Base-by-base conservation (phyloP, 1,139 yeast genomes). In the Wickerhamomyces sp. region DNA sequence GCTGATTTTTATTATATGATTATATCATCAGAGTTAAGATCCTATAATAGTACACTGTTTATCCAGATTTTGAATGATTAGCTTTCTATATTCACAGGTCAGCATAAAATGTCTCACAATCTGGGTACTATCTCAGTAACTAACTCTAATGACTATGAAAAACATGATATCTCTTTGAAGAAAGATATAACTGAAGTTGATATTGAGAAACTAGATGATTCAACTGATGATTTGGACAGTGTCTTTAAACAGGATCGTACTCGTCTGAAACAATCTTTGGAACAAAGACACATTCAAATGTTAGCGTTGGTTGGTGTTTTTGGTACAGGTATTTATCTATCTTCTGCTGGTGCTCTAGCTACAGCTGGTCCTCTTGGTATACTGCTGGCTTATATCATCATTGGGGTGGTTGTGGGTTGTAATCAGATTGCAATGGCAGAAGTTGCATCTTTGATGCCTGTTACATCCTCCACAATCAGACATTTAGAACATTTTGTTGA, bases 291-390 rank as follows among this genome's bases (percentile, higher is more conserved):
- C 55, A 74, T 81, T 51, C 71, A 81, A 40, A 81, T 83, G 90
- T 81, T 87, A 47, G 86, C 94, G 26, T 71, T 87, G 38, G 95
- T 92, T 20, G 86, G 92, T 19, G 80, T 88, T 42, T 80, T 86
- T 37, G 95, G 95, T 61, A 79, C 86, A 3, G 90, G 90, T 33
- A 61, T 82, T 35, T 69, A 77, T 42, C 78, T 87, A 31, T 94
- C 95, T 37, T 73, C 83, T 20, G 95, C 92, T 29, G 65, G 70
- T 15, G 76, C 87, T 0, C 66, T 86, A 48, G 58, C 67, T 32
- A 65, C 72, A 22, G 92, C 92, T 31, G 95, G 96, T 10, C 94
- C 94, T 1, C 90, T 83, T 4, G 81, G 85, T 36, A 63, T 85
- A 28, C 59, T 85, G 26, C 72, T 80, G 43, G 87, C 87, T 32